Percentiles rank a stretch among this genome's conserved stretches.
phyloP scores from a whole-genome alignment of 306 rosid species.

The Casuarina glauca region DNA sequence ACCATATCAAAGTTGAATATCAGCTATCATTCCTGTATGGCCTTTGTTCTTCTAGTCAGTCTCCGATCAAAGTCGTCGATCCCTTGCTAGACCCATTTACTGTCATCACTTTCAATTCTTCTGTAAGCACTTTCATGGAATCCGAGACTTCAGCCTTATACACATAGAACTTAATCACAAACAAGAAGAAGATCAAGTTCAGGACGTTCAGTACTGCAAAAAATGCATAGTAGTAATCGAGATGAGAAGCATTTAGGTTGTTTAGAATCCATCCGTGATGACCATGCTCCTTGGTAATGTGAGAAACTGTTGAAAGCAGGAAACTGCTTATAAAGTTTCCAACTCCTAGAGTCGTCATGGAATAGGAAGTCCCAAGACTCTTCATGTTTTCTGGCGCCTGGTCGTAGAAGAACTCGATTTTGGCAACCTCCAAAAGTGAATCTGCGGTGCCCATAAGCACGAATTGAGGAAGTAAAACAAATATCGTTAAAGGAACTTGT shows the following conservation, averaged over 20 bases:
- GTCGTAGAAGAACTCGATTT: conserved; percentile 86
- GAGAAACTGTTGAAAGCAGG: conserved; percentile 68
- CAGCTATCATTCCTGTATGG: neutral
- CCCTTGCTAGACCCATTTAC: conserved; percentile 17
- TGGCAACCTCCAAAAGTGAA: conserved; percentile 74
- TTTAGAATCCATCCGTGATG: conserved; percentile 75
- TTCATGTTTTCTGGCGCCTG: conserved; percentile 89
- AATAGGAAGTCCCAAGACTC: conserved; percentile 77
- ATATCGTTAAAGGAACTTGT: conserved; percentile 69
- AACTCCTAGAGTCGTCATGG: conserved; percentile 71
- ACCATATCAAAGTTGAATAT: no score
- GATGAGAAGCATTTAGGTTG: conserved; percentile 78
- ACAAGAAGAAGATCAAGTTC: conserved; percentile 38
- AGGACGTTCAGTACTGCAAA: conserved; percentile 37
- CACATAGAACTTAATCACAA: conserved; percentile 48
- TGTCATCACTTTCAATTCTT: conserved; percentile 55
- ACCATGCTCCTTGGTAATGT: conserved; percentile 51
- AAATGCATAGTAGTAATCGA: conserved; percentile 85
- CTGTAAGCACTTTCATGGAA: conserved; percentile 61
- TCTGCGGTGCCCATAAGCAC: conserved; percentile 78
- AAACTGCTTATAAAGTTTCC: conserved; percentile 82
- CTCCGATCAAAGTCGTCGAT: neutral
- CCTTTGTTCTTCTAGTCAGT: neutral
- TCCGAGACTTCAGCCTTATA: conserved; percentile 80
- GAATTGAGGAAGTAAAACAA: conserved; percentile 80